A percentile compares a stretch with the other conserved stretches of the same genome.
These are phyloP conservation scores for Vigna nakashimae DNA, from an alignment of 306 rosid species.

Conservation along the genomic window DNA sequence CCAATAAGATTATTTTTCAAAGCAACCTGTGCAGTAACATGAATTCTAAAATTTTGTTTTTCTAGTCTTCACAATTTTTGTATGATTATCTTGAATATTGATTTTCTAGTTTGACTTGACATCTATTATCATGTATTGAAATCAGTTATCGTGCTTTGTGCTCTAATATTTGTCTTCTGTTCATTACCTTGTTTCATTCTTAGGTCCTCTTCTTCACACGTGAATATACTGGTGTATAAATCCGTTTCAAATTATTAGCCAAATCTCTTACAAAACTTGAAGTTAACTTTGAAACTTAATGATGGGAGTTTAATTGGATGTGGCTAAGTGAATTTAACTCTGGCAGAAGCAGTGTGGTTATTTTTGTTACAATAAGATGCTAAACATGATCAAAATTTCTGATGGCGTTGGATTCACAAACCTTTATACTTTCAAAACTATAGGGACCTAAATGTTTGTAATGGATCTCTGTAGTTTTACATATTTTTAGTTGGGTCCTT, in stretches of 20 bases:
- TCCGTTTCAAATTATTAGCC: background rate
- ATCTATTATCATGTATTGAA: constrained; percentile 1
- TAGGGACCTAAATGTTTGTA: background rate
- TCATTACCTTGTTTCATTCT: background rate
- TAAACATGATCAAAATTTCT: background rate
- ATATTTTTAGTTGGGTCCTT: too few species aligned
- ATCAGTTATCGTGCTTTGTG: background rate
- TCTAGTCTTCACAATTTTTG: background rate
- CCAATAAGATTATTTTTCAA: background rate
- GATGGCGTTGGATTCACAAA: background rate
- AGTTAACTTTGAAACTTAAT: background rate
- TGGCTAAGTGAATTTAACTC: background rate
- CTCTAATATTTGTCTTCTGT: background rate
- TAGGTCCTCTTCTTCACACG: background rate
- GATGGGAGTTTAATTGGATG: background rate
- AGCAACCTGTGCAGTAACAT: background rate
- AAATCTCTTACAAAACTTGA: background rate
- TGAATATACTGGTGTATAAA: background rate
- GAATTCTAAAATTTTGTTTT: background rate
- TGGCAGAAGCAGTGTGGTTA: background rate
- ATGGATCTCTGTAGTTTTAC: too few species aligned
- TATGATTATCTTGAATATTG: constrained; percentile 18
- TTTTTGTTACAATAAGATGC: background rate
- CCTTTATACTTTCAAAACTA: background rate
- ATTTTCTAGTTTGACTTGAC: background rate